These are phyloP conservation scores for Phytophthora tubulina DNA, from an alignment of 352 stramenopile genomes.

Conservation along the genomic window DNA sequence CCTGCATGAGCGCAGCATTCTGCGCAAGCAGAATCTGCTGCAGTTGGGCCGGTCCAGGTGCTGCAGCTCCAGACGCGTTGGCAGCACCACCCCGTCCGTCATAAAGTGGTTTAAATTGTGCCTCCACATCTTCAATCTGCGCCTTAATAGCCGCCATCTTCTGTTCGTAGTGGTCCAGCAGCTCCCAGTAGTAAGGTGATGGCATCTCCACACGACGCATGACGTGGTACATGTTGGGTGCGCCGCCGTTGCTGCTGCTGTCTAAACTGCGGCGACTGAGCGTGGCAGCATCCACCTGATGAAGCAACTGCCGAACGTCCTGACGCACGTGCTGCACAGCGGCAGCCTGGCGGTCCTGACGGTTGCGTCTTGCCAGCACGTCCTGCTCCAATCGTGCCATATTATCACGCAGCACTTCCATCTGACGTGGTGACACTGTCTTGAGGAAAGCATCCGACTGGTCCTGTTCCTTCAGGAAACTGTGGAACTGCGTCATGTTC, in stretches of 20 bases:
- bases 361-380: slow-evolving; percentile 66
- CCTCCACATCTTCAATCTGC: slow-evolving; percentile 82
- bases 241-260: slow-evolving; percentile 50
- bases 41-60: slow-evolving; percentile 49
- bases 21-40: slow-evolving; percentile 84
- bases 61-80: slow-evolving; percentile 8
- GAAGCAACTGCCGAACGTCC: slow-evolving; percentile 77
- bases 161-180: slow-evolving; percentile 77
- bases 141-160: slow-evolving; percentile 77
- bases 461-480: slow-evolving; percentile 78
- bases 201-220: slow-evolving; percentile 82
- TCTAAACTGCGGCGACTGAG: slow-evolving; percentile 75
- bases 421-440: slow-evolving; percentile 66
- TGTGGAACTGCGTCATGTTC: slow-evolving; percentile 82
- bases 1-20: slow-evolving; percentile 82
- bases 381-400: slow-evolving; percentile 72
- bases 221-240: slow-evolving; percentile 63
- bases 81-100: slow-evolving; percentile 33
- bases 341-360: slow-evolving; percentile 64
- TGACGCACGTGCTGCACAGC: slow-evolving; percentile 77
- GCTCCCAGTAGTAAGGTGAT: slow-evolving; percentile 84
- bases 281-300: slow-evolving; percentile 76
- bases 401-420: slow-evolving; percentile 65
- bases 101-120: slow-evolving; percentile 65
- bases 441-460: slow-evolving; percentile 80